Conservation (phyloP, 116 monocot species). For the Papilionanthe hybrid region DNA sequence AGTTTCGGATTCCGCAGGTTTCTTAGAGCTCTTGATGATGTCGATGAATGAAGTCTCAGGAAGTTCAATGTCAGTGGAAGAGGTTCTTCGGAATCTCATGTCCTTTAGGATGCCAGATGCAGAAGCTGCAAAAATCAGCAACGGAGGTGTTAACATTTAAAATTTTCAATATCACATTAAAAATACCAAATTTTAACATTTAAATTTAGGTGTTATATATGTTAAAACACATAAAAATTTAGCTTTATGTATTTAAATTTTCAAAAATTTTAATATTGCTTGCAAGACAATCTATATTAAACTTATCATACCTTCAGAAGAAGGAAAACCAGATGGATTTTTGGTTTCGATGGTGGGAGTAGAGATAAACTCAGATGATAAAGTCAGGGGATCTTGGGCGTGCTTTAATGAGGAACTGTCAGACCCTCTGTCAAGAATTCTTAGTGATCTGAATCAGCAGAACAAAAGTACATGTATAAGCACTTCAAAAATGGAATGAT, state of each 20-base stretch:
- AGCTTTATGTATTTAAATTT: too few species aligned
- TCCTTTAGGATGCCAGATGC: slow-evolving; percentile 27
- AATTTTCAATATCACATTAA: too few species aligned
- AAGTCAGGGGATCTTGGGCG: background rate
- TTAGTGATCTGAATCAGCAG: background rate
- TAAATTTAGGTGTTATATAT: too few species aligned
- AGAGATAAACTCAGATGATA: slow-evolving; percentile 15
- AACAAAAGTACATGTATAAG: background rate
- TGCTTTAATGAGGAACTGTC: background rate
- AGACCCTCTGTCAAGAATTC: slow-evolving; percentile 5
- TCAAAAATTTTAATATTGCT: too few species aligned
- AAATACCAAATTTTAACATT: too few species aligned
- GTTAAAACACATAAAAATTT: too few species aligned
- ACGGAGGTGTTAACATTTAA: too few species aligned
- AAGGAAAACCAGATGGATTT: background rate
- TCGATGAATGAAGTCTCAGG: slow-evolving; percentile 66
- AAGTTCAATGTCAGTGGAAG: slow-evolving; percentile 30
- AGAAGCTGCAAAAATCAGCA: background rate
- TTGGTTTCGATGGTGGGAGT: slow-evolving; percentile 14
- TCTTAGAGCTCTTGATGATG: slow-evolving; percentile 80
- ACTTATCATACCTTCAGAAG: slow-evolving; percentile 21
- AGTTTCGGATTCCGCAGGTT: slow-evolving; percentile 29
- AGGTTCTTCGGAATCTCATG: slow-evolving; percentile 22
- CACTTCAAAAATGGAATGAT: background rate
- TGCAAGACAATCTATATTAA: background rate